Evolutionary conservation across 257 asterid species (phyloP).

Genomic region (Nyctanthes arbortristis): DNA sequence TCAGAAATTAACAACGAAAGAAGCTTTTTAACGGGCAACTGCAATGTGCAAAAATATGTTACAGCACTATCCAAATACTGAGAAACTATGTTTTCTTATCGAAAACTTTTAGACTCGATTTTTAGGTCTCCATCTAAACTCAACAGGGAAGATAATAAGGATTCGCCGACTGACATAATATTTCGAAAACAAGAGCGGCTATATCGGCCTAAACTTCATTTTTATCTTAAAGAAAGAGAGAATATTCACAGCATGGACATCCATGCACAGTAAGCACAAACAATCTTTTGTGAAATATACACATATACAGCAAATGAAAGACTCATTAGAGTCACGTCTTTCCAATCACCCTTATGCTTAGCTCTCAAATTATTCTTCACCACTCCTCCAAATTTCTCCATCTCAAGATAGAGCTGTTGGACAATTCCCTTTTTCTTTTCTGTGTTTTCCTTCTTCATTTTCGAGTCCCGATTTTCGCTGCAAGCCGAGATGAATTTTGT

Average conservation of each 20-base stretch:
- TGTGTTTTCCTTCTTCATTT: slow-evolving; percentile 30
- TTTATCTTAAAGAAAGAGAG: no score
- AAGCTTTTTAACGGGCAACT: no score
- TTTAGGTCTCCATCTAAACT: no score
- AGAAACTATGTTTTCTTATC: no score
- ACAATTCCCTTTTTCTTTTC: slow-evolving; percentile 26
- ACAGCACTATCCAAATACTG: neutral
- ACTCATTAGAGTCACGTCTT: slow-evolving; percentile 75
- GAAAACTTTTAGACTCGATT: no score
- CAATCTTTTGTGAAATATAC: slow-evolving; percentile 87
- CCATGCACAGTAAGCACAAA: slow-evolving; percentile 89
- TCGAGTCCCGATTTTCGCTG: slow-evolving; percentile 39
- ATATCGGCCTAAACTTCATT: no score
- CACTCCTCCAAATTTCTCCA: slow-evolving; percentile 52
- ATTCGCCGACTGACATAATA: no score
- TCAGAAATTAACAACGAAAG: no score
- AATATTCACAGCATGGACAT: slow-evolving; percentile 39
- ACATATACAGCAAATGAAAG: slow-evolving; percentile 89
- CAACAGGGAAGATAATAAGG: no score
- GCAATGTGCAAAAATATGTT: no score
- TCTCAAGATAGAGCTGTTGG: slow-evolving; percentile 31
- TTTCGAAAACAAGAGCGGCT: no score
- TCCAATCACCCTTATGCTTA: slow-evolving; percentile 87
- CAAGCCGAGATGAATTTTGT: slow-evolving; percentile 31
- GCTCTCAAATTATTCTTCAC: slow-evolving; percentile 70